Base-by-base conservation (phyloP, 148 eudicot species). In the Heliamphora exappendiculata region DNA sequence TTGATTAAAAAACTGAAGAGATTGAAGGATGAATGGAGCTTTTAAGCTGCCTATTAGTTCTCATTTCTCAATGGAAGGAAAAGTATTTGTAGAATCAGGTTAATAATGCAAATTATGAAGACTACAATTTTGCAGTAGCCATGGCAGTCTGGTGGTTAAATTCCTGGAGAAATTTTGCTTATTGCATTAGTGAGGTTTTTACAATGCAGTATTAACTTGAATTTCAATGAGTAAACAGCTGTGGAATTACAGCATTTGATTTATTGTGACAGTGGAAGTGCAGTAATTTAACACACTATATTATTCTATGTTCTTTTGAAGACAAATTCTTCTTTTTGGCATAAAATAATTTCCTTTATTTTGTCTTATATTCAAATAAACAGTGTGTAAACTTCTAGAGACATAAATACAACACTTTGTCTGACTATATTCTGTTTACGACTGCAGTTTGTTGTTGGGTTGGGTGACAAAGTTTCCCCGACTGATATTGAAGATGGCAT, bases 401-500 rank as follows among this genome's bases (percentile, higher is more conserved):
- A 55, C 67, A 50, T 26, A 58, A 4, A 51, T 33, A 60, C 13
- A 22, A 47, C 22, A 34, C 33, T 53, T 50, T 64, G 33, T 72
- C 76, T 86, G 76, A 79, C 67, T 68, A 62, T 53, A 19, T 63
- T 28, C 19, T 58, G 11, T 44, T 45, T 5, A 36, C 58, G 39
- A 67, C 42, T 87, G 82, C 94, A 96, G 99, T 96, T 93, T 84
- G 98, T 93, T 79, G 99, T 96, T 81, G 99, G 97, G 76, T 84
- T 96, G 70, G 99, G 98, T 57, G 99, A 96, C 82, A 93, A 96
- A 86, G 99, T 96, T 77, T 96, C 99, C 44, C 99, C 99, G 37
- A 91, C 98, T 41, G 99, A 95, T 87, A 93, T 95, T 55, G 99
- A 93, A 85, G 99, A 93, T 84, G 98, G 99, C 84, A 96, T 96